phyloP scores from a whole-genome alignment of 2,329 filamentous ascomycete species.

The Epichloe brachyelytri region DNA sequence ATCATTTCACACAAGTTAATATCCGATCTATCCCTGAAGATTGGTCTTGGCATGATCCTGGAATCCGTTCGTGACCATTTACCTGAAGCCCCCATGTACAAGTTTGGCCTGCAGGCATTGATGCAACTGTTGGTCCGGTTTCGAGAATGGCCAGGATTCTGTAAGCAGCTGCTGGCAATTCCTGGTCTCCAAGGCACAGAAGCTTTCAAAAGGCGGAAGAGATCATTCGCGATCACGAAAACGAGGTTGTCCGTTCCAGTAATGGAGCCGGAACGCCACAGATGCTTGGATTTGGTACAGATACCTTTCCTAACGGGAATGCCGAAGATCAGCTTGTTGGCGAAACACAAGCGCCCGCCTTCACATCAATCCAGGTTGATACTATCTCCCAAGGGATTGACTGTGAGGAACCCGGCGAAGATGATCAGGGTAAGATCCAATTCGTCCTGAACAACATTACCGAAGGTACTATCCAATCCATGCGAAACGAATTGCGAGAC shows the following conservation, averaged over 20 bases:
- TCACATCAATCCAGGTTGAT: conserved; percentile 67
- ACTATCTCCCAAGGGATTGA: conserved; percentile 46
- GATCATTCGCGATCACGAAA: conserved; percentile 56
- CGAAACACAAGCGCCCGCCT: conserved; percentile 56
- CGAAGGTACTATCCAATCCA: conserved; percentile 71
- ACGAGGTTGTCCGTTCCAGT: conserved; percentile 42
- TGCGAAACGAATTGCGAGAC: conserved; percentile 69
- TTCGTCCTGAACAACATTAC: conserved; percentile 97
- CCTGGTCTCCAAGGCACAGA: conserved; percentile 73
- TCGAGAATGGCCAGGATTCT: conserved; percentile 91
- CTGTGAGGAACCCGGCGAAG: conserved; percentile 73
- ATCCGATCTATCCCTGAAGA: conserved; percentile 78
- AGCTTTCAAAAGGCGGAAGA: conserved; percentile 74
- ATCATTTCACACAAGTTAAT: conserved; percentile 92
- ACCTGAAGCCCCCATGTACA: conserved; percentile 86
- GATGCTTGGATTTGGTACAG: conserved; percentile 26
- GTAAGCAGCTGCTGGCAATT: conserved; percentile 70
- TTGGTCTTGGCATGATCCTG: conserved; percentile 95
- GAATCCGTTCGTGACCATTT: conserved; percentile 81
- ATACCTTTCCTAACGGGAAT: conserved; percentile 55
- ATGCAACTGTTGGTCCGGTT: conserved; percentile 77
- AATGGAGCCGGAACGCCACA: conserved; percentile 34
- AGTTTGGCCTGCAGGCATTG: conserved; percentile 90
- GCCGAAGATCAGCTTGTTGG: conserved; percentile 45
- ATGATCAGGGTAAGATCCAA: conserved; percentile 82